Conservation (phyloP, 306 rosid species). For the Rosa multiflora region DNA sequence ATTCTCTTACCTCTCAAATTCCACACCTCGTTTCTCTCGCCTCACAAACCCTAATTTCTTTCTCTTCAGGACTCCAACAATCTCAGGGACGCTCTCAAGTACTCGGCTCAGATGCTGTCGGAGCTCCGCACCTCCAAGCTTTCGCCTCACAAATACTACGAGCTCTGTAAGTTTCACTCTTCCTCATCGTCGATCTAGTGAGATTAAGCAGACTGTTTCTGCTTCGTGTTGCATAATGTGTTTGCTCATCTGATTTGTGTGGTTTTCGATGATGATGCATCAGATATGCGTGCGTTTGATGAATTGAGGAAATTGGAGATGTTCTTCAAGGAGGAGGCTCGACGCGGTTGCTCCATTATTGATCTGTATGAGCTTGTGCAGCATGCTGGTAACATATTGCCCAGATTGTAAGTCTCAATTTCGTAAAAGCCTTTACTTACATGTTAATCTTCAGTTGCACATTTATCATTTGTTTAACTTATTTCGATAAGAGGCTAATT, state of each 20-base stretch:
- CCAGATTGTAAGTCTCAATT: conserved; percentile 68
- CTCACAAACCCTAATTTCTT: conserved; percentile 14
- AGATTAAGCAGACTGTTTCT: conserved; percentile 22
- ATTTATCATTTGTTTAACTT: neutral
- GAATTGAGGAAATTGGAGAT: conserved; percentile 90
- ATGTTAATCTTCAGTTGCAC: conserved; percentile 4
- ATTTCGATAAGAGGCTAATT: neutral
- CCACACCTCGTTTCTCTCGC: conserved; percentile 1
- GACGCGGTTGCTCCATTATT: conserved; percentile 94
- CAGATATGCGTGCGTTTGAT: conserved; percentile 98
- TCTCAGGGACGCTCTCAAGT: conserved; percentile 91
- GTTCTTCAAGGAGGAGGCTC: conserved; percentile 97
- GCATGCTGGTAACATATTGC: conserved; percentile 96
- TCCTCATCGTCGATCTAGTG: conserved; percentile 33
- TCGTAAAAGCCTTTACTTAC: neutral
- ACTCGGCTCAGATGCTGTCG: conserved; percentile 98
- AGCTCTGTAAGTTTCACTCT: conserved; percentile 61
- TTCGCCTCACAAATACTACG: conserved; percentile 95
- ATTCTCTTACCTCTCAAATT: neutral
- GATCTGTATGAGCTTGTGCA: conserved; percentile 98
- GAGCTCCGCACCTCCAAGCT: conserved; percentile 97
- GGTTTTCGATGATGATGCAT: conserved; percentile 23
- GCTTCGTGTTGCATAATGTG: neutral
- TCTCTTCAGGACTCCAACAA: conserved; percentile 82
- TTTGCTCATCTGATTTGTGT: conserved; percentile 12